Base-by-base conservation (phyloP, 257 asterid species). In the Gynochthodes officinalis region DNA sequence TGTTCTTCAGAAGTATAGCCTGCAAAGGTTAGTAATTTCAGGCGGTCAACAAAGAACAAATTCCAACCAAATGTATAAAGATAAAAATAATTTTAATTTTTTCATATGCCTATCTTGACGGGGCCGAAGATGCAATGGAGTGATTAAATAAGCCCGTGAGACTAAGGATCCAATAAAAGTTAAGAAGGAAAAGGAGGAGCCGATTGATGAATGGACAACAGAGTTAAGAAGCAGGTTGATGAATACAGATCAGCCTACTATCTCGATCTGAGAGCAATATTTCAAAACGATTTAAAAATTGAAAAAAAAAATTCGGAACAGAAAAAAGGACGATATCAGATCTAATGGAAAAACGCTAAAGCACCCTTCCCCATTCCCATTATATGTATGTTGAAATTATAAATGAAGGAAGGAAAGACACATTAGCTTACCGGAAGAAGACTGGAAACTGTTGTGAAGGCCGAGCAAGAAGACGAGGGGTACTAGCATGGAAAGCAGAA, bases 401-500 rank as follows among this genome's bases (percentile, higher is more conserved):
- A 10, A 27, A 25, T 57, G 10, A 7, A 8, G n/a, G 18, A 42
- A 42, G 37, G 21, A 68, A 25, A 28, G 42, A 43, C 46, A 32
- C 19, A 23, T 4, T 23, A 32, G 37, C 53, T 69, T 78, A 89
- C 96, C 94, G 35, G 82, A 70, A 61, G 92, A 68, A 66, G 97
- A 72, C 76, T 86, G 95, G 81, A 91, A 83, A 46, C 92, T 84
- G 75, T 58, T 84, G 82, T 90, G 96, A 75, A 89, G 89, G 67
- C 99, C 96, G 67, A 94, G 90, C 80, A 91, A 79, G 80, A 94
- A 89, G 77, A 88, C 84, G 23, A 94, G 88, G 21, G 97, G 97
- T 9, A 91, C 98, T 67, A 94, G 96, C 97, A 94, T 88, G 67
- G 99, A 94, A n/a, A 91, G 89, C 15, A 89, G 80, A 19, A 90